Evolutionary conservation across 2,329 filamentous ascomycete species (phyloP), one percentile per base, ranked within the genome.

Genomic region (Aurifilum marmelostoma): DNA sequence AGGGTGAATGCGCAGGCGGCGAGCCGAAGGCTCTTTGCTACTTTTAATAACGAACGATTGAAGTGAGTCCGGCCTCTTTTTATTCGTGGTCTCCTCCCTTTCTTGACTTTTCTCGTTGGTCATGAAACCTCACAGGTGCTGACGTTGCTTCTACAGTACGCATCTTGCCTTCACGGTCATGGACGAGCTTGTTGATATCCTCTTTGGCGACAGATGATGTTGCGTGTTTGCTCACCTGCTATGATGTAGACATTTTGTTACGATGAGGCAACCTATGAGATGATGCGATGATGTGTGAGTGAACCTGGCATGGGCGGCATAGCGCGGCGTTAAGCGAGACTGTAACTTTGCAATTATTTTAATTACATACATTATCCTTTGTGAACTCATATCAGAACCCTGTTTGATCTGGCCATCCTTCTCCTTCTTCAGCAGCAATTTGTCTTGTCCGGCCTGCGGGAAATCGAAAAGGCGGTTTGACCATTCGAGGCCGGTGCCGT

Each of bases 1-100:
- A 88, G 94, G 75, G 88, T 91, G 58, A 99, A 99, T 81, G 96
- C 97, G 21, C 92, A 97, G 78, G 91, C 91, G 67, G 96, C 96
- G 29, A 94, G 94, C 72, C 87, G 95, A 74, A 91, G 94, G 75
- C 88, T 98, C 62, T 93, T 97, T 82, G 94, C 94, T 12, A 94
- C 92, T 60, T 83, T 98, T 74, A 99, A 99, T 79, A 99, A 98
- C 80, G 86, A 89, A 69, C 86, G 93, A 72, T 83, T 99, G 73
- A 97, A 98, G 92, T 94, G 82, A 84, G 91, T 29, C 9, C 29
- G n/a, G 21, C 47, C 47, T 12, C 47, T 52, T 88, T 63, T 16
- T 21, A 16, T 16, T 32, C 2, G 9, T 37, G 60, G n/a, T 60
- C 39, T 50, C 52, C 18, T 63, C 63, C 52, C 8, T 68, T 34